Conservation (phyloP, 2,329 filamentous ascomycete species). For the Beauveria asiatica region DNA sequence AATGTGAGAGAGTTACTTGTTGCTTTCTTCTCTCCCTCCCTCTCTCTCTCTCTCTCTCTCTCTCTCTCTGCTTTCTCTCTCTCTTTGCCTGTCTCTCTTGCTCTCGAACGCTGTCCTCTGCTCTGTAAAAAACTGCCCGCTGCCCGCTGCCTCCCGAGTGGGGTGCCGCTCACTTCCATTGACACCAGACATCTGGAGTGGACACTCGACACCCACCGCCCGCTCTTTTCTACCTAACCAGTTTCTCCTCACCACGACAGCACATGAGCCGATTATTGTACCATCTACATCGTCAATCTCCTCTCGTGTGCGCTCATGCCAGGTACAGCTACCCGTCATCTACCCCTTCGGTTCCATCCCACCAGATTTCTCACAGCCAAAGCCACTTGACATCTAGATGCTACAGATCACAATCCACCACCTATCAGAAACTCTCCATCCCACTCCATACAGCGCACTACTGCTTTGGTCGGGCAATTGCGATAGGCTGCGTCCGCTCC, state of each 20-base stretch:
- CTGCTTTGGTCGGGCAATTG: too few relatives aligned
- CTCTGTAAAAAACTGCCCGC: not conserved
- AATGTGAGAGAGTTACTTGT: too few relatives aligned
- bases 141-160: not conserved
- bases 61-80: not conserved
- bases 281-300: not conserved
- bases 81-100: not conserved
- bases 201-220: not conserved
- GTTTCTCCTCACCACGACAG: too few relatives aligned
- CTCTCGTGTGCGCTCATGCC: not conserved
- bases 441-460: too few relatives aligned
- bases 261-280: not conserved
- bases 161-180: not conserved
- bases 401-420: slow-evolving; percentile 5
- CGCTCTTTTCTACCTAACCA: not conserved
- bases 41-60: not conserved
- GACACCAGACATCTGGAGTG: not conserved
- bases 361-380: not conserved
- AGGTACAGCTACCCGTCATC: slow-evolving; percentile 1
- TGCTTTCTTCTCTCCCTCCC: not conserved
- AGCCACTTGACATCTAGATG: not conserved
- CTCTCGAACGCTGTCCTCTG: too few relatives aligned
- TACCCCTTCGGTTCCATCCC: not conserved
- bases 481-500: not conserved
- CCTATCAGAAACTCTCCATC: not conserved